Percentiles rank a stretch among this genome's conserved stretches.
Evolutionary conservation across 1,139 yeast species (phyloP).

Genomic region (Yamadazyma taylorii): DNA sequence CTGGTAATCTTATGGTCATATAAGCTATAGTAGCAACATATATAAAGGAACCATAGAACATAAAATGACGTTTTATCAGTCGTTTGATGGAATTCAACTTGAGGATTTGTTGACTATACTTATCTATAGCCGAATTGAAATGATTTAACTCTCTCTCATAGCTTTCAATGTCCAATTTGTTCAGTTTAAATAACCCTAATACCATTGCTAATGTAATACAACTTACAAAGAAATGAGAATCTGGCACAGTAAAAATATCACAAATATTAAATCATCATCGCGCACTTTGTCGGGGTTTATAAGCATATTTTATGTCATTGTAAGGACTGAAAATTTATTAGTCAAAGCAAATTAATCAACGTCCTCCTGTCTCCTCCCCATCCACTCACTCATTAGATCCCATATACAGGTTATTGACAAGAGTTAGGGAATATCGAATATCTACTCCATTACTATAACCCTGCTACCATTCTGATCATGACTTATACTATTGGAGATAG

Average conservation of each 20-base stretch:
- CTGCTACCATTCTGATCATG: too few species aligned
- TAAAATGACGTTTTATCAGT: slow-evolving; percentile 13
- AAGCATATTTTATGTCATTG: too few species aligned
- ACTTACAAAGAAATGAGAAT: too few species aligned
- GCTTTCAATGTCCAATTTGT: slow-evolving; percentile 47
- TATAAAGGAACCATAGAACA: slow-evolving; percentile 27
- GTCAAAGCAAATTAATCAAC: too few species aligned
- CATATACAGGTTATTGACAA: neutral
- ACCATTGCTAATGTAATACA: slow-evolving; percentile 1
- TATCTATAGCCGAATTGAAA: slow-evolving; percentile 35
- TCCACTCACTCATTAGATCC: too few species aligned
- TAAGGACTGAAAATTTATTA: too few species aligned
- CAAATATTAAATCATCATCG: too few species aligned
- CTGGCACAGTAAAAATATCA: too few species aligned
- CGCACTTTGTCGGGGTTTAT: too few species aligned
- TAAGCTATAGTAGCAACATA: slow-evolving; percentile 34
- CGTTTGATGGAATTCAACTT: slow-evolving; percentile 15
- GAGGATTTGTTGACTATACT: slow-evolving; percentile 21
- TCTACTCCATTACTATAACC: too few species aligned
- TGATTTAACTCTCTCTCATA: slow-evolving; percentile 53
- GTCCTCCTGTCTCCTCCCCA: too few species aligned
- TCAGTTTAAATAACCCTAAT: slow-evolving; percentile 6
- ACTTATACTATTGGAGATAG: slow-evolving; percentile 37
- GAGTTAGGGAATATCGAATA: too few species aligned
- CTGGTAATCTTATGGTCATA: slow-evolving; percentile 25